Base-by-base conservation (phyloP, 2,329 filamentous ascomycete species). In the Epichloe sylvatica region DNA sequence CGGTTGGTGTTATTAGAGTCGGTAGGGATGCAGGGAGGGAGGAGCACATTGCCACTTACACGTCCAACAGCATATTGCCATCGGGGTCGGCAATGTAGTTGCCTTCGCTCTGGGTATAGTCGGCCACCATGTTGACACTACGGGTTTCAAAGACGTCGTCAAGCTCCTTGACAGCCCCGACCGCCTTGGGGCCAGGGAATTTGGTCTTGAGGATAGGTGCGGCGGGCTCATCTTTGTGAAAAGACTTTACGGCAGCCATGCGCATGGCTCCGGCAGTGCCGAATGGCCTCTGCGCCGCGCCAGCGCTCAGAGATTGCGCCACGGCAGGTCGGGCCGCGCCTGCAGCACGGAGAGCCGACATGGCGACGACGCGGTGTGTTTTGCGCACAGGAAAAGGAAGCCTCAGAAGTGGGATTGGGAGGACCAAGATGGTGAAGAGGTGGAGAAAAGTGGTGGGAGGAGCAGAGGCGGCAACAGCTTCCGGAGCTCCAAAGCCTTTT, bases 111-210 rank as follows among this genome's bases (percentile, higher is more conserved):
- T 81, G 78, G 56, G 75, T 73, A 68, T 87, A 91, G 67, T 90
- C 83, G 53, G 77, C 76, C 60, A 90, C 72, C 80, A 89, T 85
- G 73, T 92, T 94, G 70, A 91, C 70, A 68, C 83, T 88, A 53
- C 88, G 77, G 5, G 86, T 91, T 66, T 94, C 88, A 62, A 92
- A 94, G 52, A 94, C 84, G 62, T 81, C 72, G 67, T 84, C 72
- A 54, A 94, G 76, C 64, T 87, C 78, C 54, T 80, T 72, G 55
- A 85, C 80, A 46, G 78, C 76, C 58, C 80, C 76, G 70, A 81
- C 75, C 66, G 82, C 81, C 70, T 82, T 77, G 37, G 87, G 87
- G 0, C 88, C 88, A 0, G 88, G 88, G 51, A 94, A 84, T 43
- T 70, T 67, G 23, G 75, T 77, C 69, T 76, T 76, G 59, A 80